Conservation (phyloP, 2,329 filamentous ascomycete genomes). For the Pseudocercospora macadamiae region DNA sequence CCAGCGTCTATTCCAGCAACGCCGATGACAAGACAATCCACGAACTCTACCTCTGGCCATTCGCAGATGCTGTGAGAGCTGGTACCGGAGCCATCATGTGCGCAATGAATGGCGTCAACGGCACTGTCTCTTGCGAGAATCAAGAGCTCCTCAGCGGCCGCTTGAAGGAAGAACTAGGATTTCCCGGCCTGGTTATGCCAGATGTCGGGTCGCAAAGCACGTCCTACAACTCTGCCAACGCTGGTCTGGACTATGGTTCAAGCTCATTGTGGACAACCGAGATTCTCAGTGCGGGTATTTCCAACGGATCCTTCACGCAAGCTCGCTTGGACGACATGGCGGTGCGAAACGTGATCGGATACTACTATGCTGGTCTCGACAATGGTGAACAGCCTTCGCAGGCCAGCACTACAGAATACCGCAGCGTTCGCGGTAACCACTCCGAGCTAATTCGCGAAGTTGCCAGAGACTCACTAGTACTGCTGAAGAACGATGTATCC, state of each 20-base stretch:
- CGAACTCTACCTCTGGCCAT: constrained; percentile 46
- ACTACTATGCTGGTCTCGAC: constrained; percentile 25
- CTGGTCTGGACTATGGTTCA: constrained; percentile 37
- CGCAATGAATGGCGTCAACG: constrained; percentile 26
- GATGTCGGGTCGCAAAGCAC: constrained; percentile 48
- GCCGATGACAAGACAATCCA: constrained; percentile 64
- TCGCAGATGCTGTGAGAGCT: constrained; percentile 54
- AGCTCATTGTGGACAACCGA: constrained; percentile 31
- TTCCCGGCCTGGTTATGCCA: constrained; percentile 47
- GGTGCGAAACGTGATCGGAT: constrained; percentile 31
- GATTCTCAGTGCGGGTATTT: constrained; percentile 35
- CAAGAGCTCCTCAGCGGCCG: constrained; percentile 62
- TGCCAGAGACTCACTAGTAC: constrained; percentile 39
- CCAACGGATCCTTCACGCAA: constrained; percentile 36
- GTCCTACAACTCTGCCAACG: constrained; percentile 30
- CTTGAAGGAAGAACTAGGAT: constrained; percentile 63
- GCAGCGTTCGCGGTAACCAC: constrained; percentile 20
- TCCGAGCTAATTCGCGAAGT: constrained; percentile 20
- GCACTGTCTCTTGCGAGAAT: constrained; percentile 60
- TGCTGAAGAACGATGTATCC: constrained; percentile 66
- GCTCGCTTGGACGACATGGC: constrained; percentile 40
- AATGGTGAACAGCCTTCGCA: constrained; percentile 19
- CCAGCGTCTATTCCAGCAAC: constrained; percentile 53
- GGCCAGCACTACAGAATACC: constrained; percentile 17
- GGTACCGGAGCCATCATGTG: constrained; percentile 58